Percentiles rank a stretch among this genome's conserved stretches.
phyloP scores from a whole-genome alignment of 345 rosid species.

The Euphorbia peplus region DNA sequence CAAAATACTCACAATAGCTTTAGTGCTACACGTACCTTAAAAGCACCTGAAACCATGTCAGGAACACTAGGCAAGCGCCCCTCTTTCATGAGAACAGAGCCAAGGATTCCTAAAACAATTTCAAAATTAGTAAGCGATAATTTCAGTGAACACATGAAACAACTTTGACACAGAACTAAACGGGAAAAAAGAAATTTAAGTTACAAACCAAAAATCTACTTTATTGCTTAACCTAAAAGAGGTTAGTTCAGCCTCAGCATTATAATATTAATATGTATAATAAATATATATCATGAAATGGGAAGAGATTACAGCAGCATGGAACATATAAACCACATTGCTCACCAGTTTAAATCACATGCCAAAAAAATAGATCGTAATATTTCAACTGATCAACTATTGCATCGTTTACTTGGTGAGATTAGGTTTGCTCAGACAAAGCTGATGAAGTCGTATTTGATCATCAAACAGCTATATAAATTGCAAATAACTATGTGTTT shows the following conservation, averaged over 20 bases:
- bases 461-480: too few relatives aligned
- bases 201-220: neutral
- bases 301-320: neutral
- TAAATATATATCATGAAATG: neutral
- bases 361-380: neutral
- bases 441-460: too few relatives aligned
- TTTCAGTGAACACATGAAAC: neutral
- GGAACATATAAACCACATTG: neutral
- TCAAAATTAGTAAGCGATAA: constrained; percentile 5
- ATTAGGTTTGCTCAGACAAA: too few relatives aligned
- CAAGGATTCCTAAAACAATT: constrained; percentile 58
- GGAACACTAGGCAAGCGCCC: constrained; percentile 47
- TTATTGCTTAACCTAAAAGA: too few relatives aligned
- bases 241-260: too few relatives aligned
- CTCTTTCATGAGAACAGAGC: constrained; percentile 82
- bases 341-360: neutral
- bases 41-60: constrained; percentile 60
- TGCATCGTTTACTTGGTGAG: too few relatives aligned
- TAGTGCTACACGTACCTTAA: constrained; percentile 53
- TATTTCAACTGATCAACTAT: too few relatives aligned
- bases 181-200: neutral
- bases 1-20: neutral
- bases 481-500: too few relatives aligned
- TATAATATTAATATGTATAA: too few relatives aligned
- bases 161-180: neutral